These are phyloP conservation scores for Globisporangium radiosum DNA, from an alignment of 352 stramenopile species.

Conservation along the genomic window DNA sequence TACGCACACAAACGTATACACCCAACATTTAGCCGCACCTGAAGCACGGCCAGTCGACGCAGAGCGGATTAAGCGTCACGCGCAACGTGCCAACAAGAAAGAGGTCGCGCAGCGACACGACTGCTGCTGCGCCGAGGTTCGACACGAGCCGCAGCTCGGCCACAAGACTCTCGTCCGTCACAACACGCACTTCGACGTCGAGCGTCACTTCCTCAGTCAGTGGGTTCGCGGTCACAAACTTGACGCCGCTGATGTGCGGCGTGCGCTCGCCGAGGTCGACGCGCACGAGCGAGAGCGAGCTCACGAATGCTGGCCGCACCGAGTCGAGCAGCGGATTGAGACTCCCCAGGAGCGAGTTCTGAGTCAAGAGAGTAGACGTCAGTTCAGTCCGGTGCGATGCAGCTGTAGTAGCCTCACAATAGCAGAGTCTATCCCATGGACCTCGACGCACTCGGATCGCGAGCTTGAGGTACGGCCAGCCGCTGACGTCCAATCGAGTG, in stretches of 20 bases:
- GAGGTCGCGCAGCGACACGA: conserved; percentile 54
- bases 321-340: conserved; percentile 61
- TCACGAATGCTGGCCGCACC: conserved; percentile 61
- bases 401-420: background rate
- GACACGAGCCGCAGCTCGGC: conserved; percentile 67
- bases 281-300: conserved; percentile 43
- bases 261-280: conserved; percentile 51
- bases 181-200: conserved; percentile 57
- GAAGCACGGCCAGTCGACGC: conserved; percentile 67
- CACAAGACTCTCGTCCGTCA: conserved; percentile 51
- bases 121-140: conserved; percentile 45
- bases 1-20: background rate
- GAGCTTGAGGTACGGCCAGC: conserved; percentile 71
- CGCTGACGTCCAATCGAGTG: conserved; percentile 16
- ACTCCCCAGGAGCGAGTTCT: conserved; percentile 60
- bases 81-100: conserved; percentile 65
- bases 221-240: conserved; percentile 53
- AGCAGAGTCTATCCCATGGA: background rate
- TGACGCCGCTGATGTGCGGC: conserved; percentile 63
- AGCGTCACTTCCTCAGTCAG: conserved; percentile 60
- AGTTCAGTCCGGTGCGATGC: too few relatives aligned
- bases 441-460: conserved; percentile 42
- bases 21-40: conserved; percentile 11
- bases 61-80: conserved; percentile 65
- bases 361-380: background rate